Evolutionary conservation across 148 eudicot species (phyloP).

Genomic region (Amaranthus palmeri): DNA sequence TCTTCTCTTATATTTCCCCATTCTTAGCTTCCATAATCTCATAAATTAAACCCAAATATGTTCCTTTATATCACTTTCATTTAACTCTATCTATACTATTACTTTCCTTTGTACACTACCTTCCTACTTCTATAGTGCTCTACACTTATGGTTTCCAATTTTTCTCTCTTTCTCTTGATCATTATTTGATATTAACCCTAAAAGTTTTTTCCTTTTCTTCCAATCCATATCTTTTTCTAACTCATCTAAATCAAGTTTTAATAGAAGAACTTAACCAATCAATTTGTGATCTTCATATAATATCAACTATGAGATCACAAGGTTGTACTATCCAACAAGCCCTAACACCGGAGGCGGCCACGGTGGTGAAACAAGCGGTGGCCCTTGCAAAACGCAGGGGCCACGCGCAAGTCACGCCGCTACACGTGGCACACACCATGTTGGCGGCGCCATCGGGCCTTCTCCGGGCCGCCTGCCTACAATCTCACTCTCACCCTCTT

Average conservation of each 20-base stretch:
- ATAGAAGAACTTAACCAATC: too few relatives aligned
- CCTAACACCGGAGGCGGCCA: conserved; percentile 62
- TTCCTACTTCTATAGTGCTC: not conserved
- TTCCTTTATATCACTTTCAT: not conserved
- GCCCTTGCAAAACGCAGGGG: conserved; percentile 60
- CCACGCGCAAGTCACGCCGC: conserved; percentile 90
- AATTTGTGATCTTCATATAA: not conserved
- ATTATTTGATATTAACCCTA: not conserved
- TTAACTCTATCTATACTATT: not conserved
- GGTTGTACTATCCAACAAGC: conserved; percentile 72
- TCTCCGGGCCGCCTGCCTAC: conserved; percentile 69
- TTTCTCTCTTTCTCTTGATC: not conserved
- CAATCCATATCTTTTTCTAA: too few relatives aligned
- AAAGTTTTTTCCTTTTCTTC: not conserved
- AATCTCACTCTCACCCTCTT: conserved; percentile 76
- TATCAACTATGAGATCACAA: conserved; percentile 53
- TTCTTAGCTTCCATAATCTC: conserved; percentile 17
- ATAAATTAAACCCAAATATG: conserved; percentile 9
- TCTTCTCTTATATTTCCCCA: conserved; percentile 3
- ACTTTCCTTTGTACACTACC: conserved; percentile 5
- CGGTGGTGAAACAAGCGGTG: conserved; percentile 69
- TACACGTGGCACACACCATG: conserved; percentile 86
- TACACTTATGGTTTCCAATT: not conserved
- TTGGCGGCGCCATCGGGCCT: conserved; percentile 51
- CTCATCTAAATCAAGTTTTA: too few relatives aligned